These are phyloP conservation scores for Arabidopsis arenosa DNA, from an alignment of 345 rosid genomes.

Conservation along the genomic window DNA sequence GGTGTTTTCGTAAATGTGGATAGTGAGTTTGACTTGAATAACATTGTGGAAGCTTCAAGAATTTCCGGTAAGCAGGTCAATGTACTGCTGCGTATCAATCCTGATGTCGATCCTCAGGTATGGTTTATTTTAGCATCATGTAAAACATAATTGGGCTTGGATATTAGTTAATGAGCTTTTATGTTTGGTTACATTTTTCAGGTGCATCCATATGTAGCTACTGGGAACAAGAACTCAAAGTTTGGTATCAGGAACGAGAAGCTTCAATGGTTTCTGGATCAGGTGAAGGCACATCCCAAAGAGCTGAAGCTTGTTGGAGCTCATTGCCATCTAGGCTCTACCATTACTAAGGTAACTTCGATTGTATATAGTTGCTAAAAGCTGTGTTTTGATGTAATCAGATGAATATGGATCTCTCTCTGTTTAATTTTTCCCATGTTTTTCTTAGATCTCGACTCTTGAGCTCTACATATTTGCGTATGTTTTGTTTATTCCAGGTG, in stretches of 20 bases:
- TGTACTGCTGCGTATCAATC: constrained; percentile 94
- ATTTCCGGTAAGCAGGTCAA: constrained; percentile 87
- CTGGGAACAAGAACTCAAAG: constrained; percentile 97
- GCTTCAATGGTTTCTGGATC: constrained; percentile 97
- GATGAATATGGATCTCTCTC: background rate
- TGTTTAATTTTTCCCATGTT: constrained; percentile 3
- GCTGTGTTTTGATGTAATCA: background rate
- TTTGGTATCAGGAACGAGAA: constrained; percentile 98
- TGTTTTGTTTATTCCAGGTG: constrained; percentile 58
- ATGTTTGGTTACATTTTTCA: constrained; percentile 36
- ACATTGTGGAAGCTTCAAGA: constrained; percentile 84
- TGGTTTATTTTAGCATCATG: background rate
- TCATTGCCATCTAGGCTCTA: constrained; percentile 98
- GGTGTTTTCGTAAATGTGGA: constrained; percentile 96
- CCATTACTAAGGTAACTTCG: constrained; percentile 81
- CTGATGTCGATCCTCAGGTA: constrained; percentile 99
- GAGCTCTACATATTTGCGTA: background rate
- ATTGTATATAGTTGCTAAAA: background rate
- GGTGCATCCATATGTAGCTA: constrained; percentile 98
- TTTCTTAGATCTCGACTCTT: background rate
- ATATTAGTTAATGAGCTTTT: background rate
- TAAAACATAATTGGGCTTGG: background rate
- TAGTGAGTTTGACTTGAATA: constrained; percentile 93
- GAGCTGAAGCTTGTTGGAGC: constrained; percentile 96
- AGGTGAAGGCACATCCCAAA: constrained; percentile 80